These are phyloP conservation scores for Rhizophlyctis rosea DNA, from an alignment of 192 early-diverging fungal genomes.

Conservation along the genomic window DNA sequence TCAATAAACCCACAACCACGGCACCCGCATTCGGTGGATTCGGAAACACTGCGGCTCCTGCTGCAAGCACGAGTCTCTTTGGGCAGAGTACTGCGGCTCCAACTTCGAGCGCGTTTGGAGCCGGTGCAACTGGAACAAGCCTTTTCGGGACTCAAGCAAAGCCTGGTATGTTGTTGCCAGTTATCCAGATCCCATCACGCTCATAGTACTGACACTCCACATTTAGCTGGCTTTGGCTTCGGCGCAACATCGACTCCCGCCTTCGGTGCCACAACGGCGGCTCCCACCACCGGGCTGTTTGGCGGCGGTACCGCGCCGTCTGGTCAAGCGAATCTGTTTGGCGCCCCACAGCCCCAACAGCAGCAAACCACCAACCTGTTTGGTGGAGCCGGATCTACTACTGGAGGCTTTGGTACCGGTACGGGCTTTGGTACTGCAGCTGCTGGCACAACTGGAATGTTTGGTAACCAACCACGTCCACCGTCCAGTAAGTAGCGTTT, in stretches of 20 bases:
- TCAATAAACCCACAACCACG: slow-evolving; percentile 22
- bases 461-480: not conserved
- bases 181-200: not conserved
- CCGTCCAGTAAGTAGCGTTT: slow-evolving; percentile 1
- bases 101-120: slow-evolving; percentile 24
- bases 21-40: slow-evolving; percentile 46
- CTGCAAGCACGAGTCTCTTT: slow-evolving; percentile 29
- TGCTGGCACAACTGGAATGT: too few relatives aligned
- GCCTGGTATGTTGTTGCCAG: slow-evolving; percentile 17
- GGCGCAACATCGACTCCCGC: slow-evolving; percentile 20
- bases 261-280: slow-evolving; percentile 16
- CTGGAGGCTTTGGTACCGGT: not conserved
- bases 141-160: slow-evolving; percentile 25
- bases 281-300: slow-evolving; percentile 18
- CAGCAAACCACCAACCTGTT: slow-evolving; percentile 20
- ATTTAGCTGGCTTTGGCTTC: slow-evolving; percentile 12
- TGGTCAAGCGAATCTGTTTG: slow-evolving; percentile 13
- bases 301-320: not conserved
- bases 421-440: not conserved
- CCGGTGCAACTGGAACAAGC: slow-evolving; percentile 6
- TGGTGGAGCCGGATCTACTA: slow-evolving; percentile 29
- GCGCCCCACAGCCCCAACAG: slow-evolving; percentile 8
- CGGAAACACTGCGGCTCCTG: slow-evolving; percentile 24
- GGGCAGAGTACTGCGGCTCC: slow-evolving; percentile 21
- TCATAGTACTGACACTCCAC: slow-evolving; percentile 9